Percentiles rank a stretch among this genome's conserved stretches.
These are phyloP conservation scores for Obelidium mucronatum DNA, from an alignment of 192 early-diverging fungal genomes.

Conservation along the genomic window DNA sequence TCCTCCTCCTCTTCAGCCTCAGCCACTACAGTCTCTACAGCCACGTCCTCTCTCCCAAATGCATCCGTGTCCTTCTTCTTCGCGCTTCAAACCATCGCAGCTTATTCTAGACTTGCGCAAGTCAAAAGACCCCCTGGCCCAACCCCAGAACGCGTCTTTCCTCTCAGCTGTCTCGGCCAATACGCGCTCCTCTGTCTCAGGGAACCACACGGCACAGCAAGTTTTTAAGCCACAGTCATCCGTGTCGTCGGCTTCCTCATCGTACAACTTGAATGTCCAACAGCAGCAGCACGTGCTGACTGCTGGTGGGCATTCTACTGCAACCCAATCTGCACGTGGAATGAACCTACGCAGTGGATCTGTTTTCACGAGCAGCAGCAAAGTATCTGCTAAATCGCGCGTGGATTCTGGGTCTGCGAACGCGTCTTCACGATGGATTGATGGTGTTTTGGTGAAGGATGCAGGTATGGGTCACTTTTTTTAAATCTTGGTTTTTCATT, in stretches of 20 bases:
- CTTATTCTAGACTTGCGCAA: slow-evolving; percentile 23
- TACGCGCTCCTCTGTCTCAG: neutral
- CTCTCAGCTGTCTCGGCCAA: neutral
- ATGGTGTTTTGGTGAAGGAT: slow-evolving; percentile 7
- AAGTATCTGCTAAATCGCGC: too few species aligned
- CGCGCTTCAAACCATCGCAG: slow-evolving; percentile 18
- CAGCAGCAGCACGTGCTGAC: neutral
- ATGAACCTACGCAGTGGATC: neutral
- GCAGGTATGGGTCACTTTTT: slow-evolving; percentile 17
- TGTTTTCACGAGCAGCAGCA: too few species aligned
- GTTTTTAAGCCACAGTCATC: too few species aligned
- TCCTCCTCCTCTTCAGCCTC: too few species aligned
- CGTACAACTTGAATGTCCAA: neutral
- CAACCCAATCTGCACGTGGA: neutral
- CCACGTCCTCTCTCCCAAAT: too few species aligned
- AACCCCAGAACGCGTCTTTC: neutral
- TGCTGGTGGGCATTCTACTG: neutral
- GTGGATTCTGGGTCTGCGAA: neutral
- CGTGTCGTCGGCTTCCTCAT: neutral
- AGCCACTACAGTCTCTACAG: neutral
- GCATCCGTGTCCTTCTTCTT: too few species aligned
- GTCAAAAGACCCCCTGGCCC: neutral
- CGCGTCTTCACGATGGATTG: slow-evolving; percentile 8
- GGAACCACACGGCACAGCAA: neutral
- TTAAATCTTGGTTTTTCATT: neutral